phyloP scores from a whole-genome alignment of 805 yeast genomes.

The Candida sakaeoensis region DNA sequence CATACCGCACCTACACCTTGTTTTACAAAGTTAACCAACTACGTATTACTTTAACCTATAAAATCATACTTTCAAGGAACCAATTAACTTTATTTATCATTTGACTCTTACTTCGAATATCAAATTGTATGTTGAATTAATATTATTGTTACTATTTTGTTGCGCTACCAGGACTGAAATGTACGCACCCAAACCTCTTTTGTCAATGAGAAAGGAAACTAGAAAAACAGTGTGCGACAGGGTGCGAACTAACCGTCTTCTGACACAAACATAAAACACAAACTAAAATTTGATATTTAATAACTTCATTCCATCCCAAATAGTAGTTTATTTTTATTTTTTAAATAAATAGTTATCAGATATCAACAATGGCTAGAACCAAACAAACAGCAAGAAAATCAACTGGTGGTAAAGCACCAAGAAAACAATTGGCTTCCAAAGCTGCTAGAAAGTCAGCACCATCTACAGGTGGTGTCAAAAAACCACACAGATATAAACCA shows the following conservation, averaged over 20 bases:
- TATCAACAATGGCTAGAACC: conserved; percentile 43
- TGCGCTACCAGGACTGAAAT: not conserved
- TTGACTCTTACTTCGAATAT: no score
- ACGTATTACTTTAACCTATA: no score
- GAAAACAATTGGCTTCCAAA: conserved; percentile 49
- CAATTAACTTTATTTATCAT: no score
- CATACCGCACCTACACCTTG: no score
- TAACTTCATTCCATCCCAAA: not conserved
- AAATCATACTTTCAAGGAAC: no score
- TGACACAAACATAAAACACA: not conserved
- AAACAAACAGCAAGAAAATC: conserved; percentile 51
- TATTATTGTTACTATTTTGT: no score
- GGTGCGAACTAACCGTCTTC: not conserved
- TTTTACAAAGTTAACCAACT: no score
- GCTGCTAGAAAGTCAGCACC: conserved; percentile 52
- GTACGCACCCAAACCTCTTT: not conserved
- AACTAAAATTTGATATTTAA: not conserved
- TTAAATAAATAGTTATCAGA: conserved; percentile 5
- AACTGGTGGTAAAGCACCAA: conserved; percentile 51
- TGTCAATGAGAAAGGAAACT: not conserved
- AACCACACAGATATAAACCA: conserved; percentile 52
- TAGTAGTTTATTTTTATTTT: not conserved
- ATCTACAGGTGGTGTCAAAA: conserved; percentile 48
- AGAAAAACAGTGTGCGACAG: not conserved
- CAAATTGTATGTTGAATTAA: no score